Percentiles rank a stretch among this genome's conserved stretches.
Evolutionary conservation across 495 filamentous ascomycete species (phyloP).

Genomic region (Aspergillus taichungensis): DNA sequence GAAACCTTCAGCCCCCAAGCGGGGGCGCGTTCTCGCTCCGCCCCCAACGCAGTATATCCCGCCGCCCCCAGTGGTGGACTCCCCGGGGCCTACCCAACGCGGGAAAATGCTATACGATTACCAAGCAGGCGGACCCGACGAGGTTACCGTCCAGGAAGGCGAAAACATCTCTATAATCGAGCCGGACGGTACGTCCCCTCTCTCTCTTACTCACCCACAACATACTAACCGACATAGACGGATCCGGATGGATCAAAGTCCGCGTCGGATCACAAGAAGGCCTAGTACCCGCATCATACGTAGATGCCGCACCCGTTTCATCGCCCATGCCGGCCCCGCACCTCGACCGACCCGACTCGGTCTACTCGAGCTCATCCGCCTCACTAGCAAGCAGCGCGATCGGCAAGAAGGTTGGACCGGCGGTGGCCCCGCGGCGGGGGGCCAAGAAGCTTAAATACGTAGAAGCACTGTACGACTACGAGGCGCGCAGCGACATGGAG

Average conservation of each 20-base stretch:
- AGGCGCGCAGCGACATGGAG: slow-evolving; percentile 75
- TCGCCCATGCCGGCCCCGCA: slow-evolving; percentile 31
- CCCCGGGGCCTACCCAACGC: slow-evolving; percentile 43
- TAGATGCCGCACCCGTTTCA: slow-evolving; percentile 46
- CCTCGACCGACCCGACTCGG: slow-evolving; percentile 49
- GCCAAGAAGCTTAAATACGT: slow-evolving; percentile 95
- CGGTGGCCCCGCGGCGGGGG: slow-evolving; percentile 82
- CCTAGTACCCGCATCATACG: slow-evolving; percentile 78
- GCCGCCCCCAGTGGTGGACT: slow-evolving; percentile 42
- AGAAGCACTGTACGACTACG: slow-evolving; percentile 87
- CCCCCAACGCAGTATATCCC: slow-evolving; percentile 73
- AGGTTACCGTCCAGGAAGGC: slow-evolving; percentile 71
- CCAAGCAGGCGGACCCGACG: slow-evolving; percentile 66
- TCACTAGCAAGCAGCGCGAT: slow-evolving; percentile 50
- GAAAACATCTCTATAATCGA: slow-evolving; percentile 71
- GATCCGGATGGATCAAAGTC: slow-evolving; percentile 84
- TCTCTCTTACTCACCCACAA: background rate
- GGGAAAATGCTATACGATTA: slow-evolving; percentile 89
- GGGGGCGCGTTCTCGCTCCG: slow-evolving; percentile 72
- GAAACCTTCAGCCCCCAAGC: slow-evolving; percentile 38
- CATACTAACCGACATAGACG: slow-evolving; percentile 47
- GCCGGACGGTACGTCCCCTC: slow-evolving; percentile 63
- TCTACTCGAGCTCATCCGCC: slow-evolving; percentile 73
- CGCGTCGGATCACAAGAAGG: slow-evolving; percentile 59
- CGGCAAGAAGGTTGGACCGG: slow-evolving; percentile 81